Evolutionary conservation across 306 rosid species (phyloP), one percentile per base, ranked within the genome.

Genomic region (Lithocarpus polystachyus): DNA sequence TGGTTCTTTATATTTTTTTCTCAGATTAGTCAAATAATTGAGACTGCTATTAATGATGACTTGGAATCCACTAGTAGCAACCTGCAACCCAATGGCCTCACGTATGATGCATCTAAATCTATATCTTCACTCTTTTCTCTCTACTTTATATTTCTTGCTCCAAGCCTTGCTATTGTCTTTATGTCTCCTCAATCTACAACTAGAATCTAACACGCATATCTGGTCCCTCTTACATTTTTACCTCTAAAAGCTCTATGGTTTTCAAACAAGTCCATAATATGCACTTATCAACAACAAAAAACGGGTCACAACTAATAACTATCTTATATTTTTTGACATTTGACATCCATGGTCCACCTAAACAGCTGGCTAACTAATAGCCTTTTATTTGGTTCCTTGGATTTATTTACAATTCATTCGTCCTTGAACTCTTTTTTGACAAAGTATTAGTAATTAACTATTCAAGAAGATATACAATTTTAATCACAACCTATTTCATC

Each of bases 21-120:
- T 74, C 88, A 93, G 97, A 80, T 83, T 74, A 84, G 78, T 84
- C 89, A 82, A 75, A 88, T 93, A 82, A 77, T 86, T 72, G 98
- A 95, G 45, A 40, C 17, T 2, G 17, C 5, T 48, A 1, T 3
- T 64, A 15, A 64, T 15, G 70, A 29, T 17, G 70, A 64, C 13
- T 3, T 29, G 70, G 70, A 64, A 17, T 17, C 22, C 70, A 64
- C 70, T 31, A 29, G 29, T 1, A 11, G 37, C 37, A 61, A 61
- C 22, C 29, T 29, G 70, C 70, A 64, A 13, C 20, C 45, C 22
- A 29, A 6, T 28, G 22, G 43, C 43, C 70, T 18, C 23, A 48
- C 17, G 14, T 1, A 10, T 48, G 20, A 17, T 2, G n/a, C 2
- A 2, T 29, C 10, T 26, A 29, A 28, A 62, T 19, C 45, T 15